Evolutionary conservation across 306 rosid genomes (phyloP), one percentile per base, ranked within the genome.

Genomic region (Begonia fuchsioides): DNA sequence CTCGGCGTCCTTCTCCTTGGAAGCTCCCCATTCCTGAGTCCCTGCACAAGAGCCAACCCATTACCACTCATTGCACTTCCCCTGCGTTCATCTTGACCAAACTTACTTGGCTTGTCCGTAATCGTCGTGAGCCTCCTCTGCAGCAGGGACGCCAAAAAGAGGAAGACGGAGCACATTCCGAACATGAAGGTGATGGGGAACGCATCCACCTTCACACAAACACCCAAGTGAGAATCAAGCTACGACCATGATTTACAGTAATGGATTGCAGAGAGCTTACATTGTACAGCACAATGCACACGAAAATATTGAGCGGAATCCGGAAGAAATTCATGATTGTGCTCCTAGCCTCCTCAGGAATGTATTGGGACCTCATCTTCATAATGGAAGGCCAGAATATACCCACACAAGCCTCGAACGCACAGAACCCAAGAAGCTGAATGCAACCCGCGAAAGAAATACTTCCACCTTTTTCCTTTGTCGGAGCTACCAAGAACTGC

Each of bases 271-370:
- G 43, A 46, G 40, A 63, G 68, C 98, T 32, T 75, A 90, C 98
- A 75, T 90, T 90, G 81, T 90, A 90, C 73, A 90, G 79, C 66
- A 90, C 94, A 46, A 90, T 62, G 20, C 98, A 90, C 32, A 90
- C 98, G 64, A 90, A 90, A 40, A 85, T 73, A 75, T 90, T 90
- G 20, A 90, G 93, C 61, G 98, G 98, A 67, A 90, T 85, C 57
- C 96, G 98, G 76, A 90, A 90, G 62, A 90, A 90, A 79, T 90
- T 90, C 98, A 90, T 90, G 77, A 90, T 90, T 59, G 98, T 90
- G 78, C 98, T 90, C 68, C 98, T 76, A 40, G 98, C 94, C 70
- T 90, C 98, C 77, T 90, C 96, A 1, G 98, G 98, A 72, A 90
- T 82, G 77, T 85, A 85, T 58, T 85, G 98, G 51, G 98, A 90